A percentile compares a stretch with the other conserved stretches of the same genome.
phyloP scores from a whole-genome alignment of 208 protist genomes.

The Lotmaria passim region DNA sequence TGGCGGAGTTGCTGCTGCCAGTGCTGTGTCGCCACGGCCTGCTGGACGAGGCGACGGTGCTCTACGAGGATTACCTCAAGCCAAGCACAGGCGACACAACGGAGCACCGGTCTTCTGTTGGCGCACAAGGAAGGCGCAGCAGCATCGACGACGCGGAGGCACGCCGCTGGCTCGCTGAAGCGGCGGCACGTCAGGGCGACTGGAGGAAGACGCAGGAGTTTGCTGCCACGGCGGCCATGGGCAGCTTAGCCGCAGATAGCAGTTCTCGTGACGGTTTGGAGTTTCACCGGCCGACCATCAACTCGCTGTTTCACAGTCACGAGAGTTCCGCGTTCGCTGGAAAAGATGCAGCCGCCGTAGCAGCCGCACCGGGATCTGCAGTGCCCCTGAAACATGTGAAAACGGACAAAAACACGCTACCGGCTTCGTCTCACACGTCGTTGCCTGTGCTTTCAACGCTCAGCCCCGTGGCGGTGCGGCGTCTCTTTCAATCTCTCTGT shows the following conservation, averaged over 20 bases:
- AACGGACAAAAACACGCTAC: not conserved
- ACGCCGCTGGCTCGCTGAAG: conserved; percentile 66
- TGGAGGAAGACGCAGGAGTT: conserved; percentile 40
- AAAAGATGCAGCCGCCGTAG: not conserved
- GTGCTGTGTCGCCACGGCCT: conserved; percentile 57
- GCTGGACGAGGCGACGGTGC: conserved; percentile 40
- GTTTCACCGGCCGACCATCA: conserved; percentile 10
- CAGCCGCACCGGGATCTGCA: not conserved
- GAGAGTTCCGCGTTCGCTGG: not conserved
- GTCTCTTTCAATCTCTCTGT: conserved; percentile 31
- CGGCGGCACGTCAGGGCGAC: conserved; percentile 64
- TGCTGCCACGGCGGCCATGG: not conserved
- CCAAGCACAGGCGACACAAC: not conserved
- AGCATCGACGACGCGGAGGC: conserved; percentile 35
- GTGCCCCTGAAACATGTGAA: not conserved
- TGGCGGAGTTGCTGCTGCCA: conserved; percentile 69
- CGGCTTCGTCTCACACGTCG: not conserved
- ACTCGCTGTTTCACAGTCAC: conserved; percentile 26
- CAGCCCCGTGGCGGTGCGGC: conserved; percentile 28
- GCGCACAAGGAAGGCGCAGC: not conserved
- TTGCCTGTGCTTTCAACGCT: conserved; percentile 19
- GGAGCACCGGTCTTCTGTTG: too few relatives aligned
- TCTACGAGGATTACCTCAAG: conserved; percentile 48
- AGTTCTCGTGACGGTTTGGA: too few relatives aligned
- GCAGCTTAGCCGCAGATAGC: too few relatives aligned